These are phyloP conservation scores for Bretziella fagacearum DNA, from an alignment of 2,329 filamentous ascomycete species.

Conservation along the genomic window DNA sequence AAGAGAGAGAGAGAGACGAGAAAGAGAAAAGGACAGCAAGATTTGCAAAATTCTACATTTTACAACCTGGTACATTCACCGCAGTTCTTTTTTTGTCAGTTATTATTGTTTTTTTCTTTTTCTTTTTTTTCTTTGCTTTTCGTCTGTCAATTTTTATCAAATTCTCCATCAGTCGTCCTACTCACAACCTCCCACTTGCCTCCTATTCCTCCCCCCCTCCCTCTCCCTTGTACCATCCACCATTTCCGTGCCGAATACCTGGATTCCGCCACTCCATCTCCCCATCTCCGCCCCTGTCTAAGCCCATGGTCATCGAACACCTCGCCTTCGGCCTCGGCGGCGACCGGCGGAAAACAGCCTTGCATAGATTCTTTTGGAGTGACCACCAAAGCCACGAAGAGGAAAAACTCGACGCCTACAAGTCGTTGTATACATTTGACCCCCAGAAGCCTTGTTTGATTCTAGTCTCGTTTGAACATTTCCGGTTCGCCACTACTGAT, in stretches of 20 bases:
- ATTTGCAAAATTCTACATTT: no score
- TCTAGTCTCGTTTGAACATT: background rate
- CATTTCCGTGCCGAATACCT: background rate
- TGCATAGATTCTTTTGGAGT: background rate
- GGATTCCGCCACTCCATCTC: background rate
- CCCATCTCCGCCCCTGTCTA: background rate
- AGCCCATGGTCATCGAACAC: background rate
- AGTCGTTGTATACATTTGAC: conserved; percentile 2
- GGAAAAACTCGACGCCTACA: background rate
- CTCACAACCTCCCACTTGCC: background rate
- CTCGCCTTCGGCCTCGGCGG: background rate
- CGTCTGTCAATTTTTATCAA: background rate
- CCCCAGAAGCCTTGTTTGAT: conserved; percentile 1
- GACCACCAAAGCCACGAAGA: background rate
- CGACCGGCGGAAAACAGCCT: background rate
- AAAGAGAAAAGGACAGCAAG: no score
- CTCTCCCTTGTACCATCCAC: background rate
- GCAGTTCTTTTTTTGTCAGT: no score
- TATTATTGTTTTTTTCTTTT: no score
- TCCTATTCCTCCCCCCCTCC: background rate
- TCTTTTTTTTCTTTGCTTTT: no score
- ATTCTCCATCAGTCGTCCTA: background rate
- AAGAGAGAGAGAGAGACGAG: no score
- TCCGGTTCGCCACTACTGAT: background rate
- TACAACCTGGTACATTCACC: no score